phyloP scores from a whole-genome alignment of 495 filamentous ascomycete genomes.

The Podospora conica region DNA sequence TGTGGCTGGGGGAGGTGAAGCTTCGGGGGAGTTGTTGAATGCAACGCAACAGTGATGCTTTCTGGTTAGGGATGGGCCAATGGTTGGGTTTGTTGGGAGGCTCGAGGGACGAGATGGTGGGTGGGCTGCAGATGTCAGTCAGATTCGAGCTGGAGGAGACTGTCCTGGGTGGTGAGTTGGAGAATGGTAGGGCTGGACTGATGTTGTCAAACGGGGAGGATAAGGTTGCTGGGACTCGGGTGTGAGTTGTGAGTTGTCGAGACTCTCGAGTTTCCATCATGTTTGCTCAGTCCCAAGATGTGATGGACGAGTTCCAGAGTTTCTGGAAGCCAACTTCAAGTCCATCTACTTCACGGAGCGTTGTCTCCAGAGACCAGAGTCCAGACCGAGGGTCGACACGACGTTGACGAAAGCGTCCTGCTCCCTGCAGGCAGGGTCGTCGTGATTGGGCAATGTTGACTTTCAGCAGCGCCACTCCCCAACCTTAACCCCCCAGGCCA shows the following conservation, averaged over 20 bases:
- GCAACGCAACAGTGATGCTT: neutral
- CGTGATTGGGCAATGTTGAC: conserved; percentile 3
- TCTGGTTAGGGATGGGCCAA: neutral
- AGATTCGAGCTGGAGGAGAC: too few species aligned
- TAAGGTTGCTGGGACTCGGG: too few species aligned
- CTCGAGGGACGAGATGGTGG: too few species aligned
- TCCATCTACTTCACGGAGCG: neutral
- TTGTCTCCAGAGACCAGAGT: conserved; percentile 3
- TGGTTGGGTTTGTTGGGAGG: neutral
- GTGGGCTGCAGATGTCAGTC: too few species aligned
- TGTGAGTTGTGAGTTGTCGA: neutral
- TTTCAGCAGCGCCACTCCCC: conserved; percentile 25
- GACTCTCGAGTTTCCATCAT: neutral
- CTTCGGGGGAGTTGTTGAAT: neutral
- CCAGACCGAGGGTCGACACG: neutral
- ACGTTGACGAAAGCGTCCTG: conserved; percentile 2
- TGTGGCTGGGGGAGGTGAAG: neutral
- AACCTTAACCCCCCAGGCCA: conserved; percentile 4
- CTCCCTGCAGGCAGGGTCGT: neutral
- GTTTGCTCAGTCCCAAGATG: neutral
- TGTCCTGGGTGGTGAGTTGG: too few species aligned
- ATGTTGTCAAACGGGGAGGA: too few species aligned
- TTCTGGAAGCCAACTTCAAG: neutral
- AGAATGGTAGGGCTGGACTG: too few species aligned
- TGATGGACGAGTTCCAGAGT: neutral